Evolutionary conservation across 768 basidiomycete species (phyloP), one percentile per base, ranked within the genome.

Genomic region (Serendipita sp.): DNA sequence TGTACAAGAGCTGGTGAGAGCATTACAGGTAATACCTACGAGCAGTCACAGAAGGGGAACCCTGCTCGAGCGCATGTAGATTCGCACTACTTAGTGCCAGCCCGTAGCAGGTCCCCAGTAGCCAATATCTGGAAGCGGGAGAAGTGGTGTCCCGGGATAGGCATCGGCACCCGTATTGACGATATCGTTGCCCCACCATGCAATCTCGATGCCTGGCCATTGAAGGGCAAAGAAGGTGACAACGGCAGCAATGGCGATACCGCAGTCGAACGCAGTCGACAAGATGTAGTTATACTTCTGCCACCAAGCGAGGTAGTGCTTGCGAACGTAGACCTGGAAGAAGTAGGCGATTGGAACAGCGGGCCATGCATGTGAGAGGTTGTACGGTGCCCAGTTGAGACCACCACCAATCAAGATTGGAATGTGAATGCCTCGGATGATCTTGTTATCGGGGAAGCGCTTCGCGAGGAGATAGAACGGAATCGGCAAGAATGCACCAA

Each of bases 401-500:
- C 29, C 31, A 36, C 64, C 64, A 44, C 40, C 36, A n/a, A 64
- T 3, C 33, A 64, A 34, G 53, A 48, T 55, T 3, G 64, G 64
- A 16, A 64, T 43, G 36, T 64, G 64, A 16, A 64, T 60, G 3
- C 36, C 53, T 8, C 27, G 55, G 44, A 68, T 64, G 16, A 62
- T 29, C 44, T 64, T 64, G 62, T 55, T 34, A 15, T 63, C 50
- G 27, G 72, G 73, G 64, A 69, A 74, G 34, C 68, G 66, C 60
- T 70, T 69, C 11, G 71, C 66, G n/a, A 73, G 64, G 68, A 72
- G 62, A 64, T 71, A 75, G 68, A 72, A 69, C 8, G 72, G 69
- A 67, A 76, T 66, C 1, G 76, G 75, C 1, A 75, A 52, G 40
- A 72, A 27, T 31, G 73, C 69, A 27, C 76, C 76, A 53, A 76